phyloP scores from a whole-genome alignment of 1,284 basidiomycete species.

The Leccinum colubrinum region DNA sequence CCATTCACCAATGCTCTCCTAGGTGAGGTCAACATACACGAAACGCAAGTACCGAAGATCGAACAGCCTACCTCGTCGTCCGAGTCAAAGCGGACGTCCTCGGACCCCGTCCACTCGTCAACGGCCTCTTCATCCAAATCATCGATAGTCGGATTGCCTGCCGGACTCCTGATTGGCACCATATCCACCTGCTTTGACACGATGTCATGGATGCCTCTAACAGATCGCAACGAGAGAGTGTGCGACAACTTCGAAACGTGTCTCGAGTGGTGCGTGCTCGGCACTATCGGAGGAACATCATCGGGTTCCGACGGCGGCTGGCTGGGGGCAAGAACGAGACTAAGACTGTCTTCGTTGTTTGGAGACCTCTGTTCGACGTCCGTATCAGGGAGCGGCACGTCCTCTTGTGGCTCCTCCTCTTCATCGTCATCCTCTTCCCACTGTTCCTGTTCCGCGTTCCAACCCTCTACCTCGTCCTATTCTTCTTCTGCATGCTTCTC shows the following conservation, averaged over 20 bases:
- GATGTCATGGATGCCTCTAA: conserved; percentile 45
- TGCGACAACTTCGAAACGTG: conserved; percentile 68
- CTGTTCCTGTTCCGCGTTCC: no score
- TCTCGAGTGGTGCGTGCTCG: conserved; percentile 60
- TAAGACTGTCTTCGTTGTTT: conserved; percentile 23
- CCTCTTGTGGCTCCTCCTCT: conserved; percentile 50
- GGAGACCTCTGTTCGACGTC: conserved; percentile 31
- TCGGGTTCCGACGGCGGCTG: conserved; percentile 27
- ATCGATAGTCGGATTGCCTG: conserved; percentile 32
- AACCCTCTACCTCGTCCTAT: no score
- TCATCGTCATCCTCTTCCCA: conserved; percentile 22
- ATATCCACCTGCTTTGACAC: conserved; percentile 30
- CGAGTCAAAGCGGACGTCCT: conserved; percentile 56
- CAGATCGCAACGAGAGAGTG: conserved; percentile 62
- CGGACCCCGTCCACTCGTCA: conserved; percentile 79
- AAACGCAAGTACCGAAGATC: conserved; percentile 4
- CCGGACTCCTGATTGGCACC: conserved; percentile 30
- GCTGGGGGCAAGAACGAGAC: conserved; percentile 16
- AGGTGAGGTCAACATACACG: conserved; percentile 9
- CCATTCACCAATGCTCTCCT: conserved; percentile 80
- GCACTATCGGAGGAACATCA: conserved; percentile 43
- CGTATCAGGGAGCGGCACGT: conserved; percentile 25
- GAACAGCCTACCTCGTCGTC: conserved; percentile 57
- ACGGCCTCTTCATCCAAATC: conserved; percentile 49
- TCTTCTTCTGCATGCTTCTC: no score